phyloP scores from a whole-genome alignment of 1,139 yeast genomes.

The Debaryomycetaceae sp. region DNA sequence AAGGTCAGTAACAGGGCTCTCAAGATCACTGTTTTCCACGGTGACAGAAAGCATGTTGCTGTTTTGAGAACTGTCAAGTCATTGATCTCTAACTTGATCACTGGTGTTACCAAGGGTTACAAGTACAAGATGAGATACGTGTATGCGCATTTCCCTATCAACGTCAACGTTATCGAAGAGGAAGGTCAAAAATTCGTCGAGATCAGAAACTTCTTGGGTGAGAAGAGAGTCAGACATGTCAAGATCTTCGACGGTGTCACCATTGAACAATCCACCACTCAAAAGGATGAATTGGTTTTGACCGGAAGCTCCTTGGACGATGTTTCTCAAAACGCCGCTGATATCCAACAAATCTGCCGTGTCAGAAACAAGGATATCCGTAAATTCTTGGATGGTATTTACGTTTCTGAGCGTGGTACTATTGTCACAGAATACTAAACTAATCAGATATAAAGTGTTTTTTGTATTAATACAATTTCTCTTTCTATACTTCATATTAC shows the following conservation, averaged over 20 bases:
- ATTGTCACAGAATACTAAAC: conserved; percentile 63
- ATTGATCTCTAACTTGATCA: conserved; percentile 86
- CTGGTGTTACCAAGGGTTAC: conserved; percentile 99
- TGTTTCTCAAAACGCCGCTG: conserved; percentile 98
- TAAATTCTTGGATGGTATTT: conserved; percentile 99
- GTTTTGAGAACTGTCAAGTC: conserved; percentile 98
- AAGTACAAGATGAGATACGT: conserved; percentile 99
- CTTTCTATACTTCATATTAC: conserved; percentile 15
- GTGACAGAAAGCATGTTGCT: conserved; percentile 99
- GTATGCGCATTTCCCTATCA: conserved; percentile 99
- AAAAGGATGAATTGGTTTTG: conserved; percentile 92
- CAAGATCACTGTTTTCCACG: conserved; percentile 93
- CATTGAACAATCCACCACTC: conserved; percentile 73
- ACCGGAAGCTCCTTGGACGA: conserved; percentile 96
- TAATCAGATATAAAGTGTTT: conserved; percentile 11
- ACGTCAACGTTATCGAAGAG: conserved; percentile 80
- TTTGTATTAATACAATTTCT: conserved; percentile 22
- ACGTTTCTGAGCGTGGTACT: conserved; percentile 94
- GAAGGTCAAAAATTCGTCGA: conserved; percentile 79
- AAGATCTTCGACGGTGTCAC: conserved; percentile 86
- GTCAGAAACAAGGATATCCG: conserved; percentile 99
- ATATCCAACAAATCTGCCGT: conserved; percentile 96
- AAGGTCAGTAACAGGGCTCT: conserved; percentile 71
- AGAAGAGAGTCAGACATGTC: conserved; percentile 90
- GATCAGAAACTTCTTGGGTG: conserved; percentile 99